These are phyloP conservation scores for Quercus variabilis DNA, from an alignment of 306 rosid genomes.

Conservation along the genomic window DNA sequence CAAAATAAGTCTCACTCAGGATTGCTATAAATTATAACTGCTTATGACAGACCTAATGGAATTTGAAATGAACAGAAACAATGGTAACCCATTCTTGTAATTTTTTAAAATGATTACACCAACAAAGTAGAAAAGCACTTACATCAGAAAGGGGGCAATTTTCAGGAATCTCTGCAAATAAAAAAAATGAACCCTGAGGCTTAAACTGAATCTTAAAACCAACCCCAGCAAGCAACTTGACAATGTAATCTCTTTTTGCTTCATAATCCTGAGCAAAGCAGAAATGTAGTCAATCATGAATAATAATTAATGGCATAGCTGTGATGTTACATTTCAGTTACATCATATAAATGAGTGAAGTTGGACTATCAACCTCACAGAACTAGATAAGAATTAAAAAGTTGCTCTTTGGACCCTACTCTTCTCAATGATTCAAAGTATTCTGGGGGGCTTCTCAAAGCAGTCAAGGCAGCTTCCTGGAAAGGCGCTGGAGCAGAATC, in stretches of 20 bases:
- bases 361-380: neutral
- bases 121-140: conserved; percentile 22
- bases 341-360: neutral
- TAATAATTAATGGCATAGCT: neutral
- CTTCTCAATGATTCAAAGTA: conserved; percentile 61
- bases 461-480: conserved; percentile 87
- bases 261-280: conserved; percentile 60
- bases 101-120: neutral
- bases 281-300: conserved; percentile 1
- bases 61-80: neutral
- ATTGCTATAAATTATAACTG: neutral
- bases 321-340: neutral
- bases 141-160: conserved; percentile 64
- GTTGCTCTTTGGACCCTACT: conserved; percentile 27
- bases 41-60: neutral
- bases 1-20: neutral
- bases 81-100: neutral
- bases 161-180: conserved; percentile 78
- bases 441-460: conserved; percentile 62
- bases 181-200: conserved; percentile 81
- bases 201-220: conserved; percentile 68
- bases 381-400: neutral
- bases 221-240: conserved; percentile 48
- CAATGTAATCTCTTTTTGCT: conserved; percentile 62
- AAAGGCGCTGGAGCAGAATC: conserved; percentile 92